A percentile compares a stretch with the other conserved stretches of the same genome.
Evolutionary conservation across 345 rosid species (phyloP).

Genomic region (Brassica cretica): DNA sequence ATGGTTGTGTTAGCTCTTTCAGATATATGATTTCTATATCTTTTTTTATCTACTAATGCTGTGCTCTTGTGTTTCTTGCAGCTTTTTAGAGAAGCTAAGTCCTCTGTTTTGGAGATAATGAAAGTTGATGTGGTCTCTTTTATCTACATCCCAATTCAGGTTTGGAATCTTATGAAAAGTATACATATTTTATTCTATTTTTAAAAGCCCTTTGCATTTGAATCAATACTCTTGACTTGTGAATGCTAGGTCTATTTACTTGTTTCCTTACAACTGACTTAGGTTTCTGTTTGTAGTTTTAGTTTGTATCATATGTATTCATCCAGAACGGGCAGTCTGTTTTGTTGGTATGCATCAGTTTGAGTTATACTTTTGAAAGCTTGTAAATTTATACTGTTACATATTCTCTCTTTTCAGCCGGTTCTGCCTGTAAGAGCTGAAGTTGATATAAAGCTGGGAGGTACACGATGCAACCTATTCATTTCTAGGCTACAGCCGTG

Average conservation of each 20-base stretch:
- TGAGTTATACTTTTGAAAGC: neutral
- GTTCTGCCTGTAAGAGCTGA: constrained; percentile 80
- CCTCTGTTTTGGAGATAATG: constrained; percentile 83
- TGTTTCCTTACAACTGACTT: constrained; percentile 11
- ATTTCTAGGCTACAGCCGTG: constrained; percentile 78
- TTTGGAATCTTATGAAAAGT: constrained; percentile 38
- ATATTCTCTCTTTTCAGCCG: constrained; percentile 55
- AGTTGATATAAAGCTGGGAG: constrained; percentile 93
- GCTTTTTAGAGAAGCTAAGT: constrained; percentile 76
- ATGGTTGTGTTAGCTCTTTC: constrained; percentile 40
- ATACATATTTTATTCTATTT: neutral
- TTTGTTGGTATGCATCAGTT: constrained; percentile 12
- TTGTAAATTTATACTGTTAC: constrained; percentile 10
- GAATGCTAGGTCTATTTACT: constrained; percentile 12
- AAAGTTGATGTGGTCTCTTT: constrained; percentile 80
- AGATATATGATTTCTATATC: constrained; percentile 21
- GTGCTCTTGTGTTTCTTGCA: constrained; percentile 48
- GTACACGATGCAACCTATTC: constrained; percentile 74
- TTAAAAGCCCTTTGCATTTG: constrained; percentile 1
- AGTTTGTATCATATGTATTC: constrained; percentile 4
- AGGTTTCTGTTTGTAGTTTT: constrained; percentile 7
- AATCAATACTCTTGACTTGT: constrained; percentile 23
- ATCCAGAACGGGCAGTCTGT: neutral
- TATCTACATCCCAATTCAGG: constrained; percentile 81
- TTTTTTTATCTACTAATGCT: constrained; percentile 14